phyloP scores from a whole-genome alignment of 257 asterid genomes.

The Plantago ovata region DNA sequence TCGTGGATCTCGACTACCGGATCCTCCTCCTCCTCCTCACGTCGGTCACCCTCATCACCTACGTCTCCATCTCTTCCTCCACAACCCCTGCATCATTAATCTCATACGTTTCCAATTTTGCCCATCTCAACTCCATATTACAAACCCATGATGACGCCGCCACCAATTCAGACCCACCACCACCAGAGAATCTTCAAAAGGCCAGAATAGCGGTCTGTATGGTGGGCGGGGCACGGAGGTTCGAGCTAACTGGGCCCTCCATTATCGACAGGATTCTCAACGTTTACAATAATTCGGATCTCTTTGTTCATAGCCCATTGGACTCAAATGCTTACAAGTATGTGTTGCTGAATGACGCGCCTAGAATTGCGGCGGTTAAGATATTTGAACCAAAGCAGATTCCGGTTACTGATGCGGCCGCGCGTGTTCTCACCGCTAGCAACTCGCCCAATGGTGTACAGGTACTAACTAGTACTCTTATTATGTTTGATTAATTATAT shows the following conservation, averaged over 20 bases:
- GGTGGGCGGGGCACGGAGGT: conserved; percentile 97
- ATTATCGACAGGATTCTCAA: conserved; percentile 58
- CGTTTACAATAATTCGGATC: conserved; percentile 64
- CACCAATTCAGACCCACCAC: not conserved
- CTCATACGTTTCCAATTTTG: conserved; percentile 27
- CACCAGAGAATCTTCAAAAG: too few relatives aligned
- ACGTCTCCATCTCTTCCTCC: conserved; percentile 43
- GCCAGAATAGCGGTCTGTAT: conserved; percentile 81
- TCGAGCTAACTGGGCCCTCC: conserved; percentile 95
- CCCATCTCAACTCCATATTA: conserved; percentile 56
- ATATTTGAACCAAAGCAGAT: conserved; percentile 55
- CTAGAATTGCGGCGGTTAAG: conserved; percentile 63
- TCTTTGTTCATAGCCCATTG: conserved; percentile 71
- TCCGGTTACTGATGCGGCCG: conserved; percentile 50
- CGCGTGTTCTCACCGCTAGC: conserved; percentile 66
- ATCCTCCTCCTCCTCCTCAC: conserved; percentile 45
- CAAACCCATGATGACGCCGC: conserved; percentile 10
- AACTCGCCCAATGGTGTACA: conserved; percentile 93
- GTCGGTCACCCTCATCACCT: conserved; percentile 45
- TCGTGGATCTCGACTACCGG: conserved; percentile 59
- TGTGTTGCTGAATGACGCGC: conserved; percentile 57
- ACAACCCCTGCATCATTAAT: conserved; percentile 27
- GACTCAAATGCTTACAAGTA: conserved; percentile 72
- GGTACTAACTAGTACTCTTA: too few relatives aligned
- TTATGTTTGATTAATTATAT: too few relatives aligned